phyloP scores from a whole-genome alignment of 345 rosid species.

The Abelmoschus esculentus region DNA sequence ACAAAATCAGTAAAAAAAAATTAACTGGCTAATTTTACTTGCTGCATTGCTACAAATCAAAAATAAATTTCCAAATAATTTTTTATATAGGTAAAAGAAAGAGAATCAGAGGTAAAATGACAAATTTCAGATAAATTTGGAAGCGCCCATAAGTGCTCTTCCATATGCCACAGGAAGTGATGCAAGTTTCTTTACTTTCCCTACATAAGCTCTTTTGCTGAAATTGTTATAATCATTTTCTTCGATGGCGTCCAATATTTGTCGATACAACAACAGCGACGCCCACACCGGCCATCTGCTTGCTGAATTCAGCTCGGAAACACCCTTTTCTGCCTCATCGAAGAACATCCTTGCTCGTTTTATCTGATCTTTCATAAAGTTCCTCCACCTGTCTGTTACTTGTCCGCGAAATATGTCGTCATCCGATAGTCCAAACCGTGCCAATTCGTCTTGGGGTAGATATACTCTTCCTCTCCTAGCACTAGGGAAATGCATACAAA shows the following conservation, averaged over 20 bases:
- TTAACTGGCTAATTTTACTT: background rate
- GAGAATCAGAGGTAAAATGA: background rate
- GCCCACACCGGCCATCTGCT: conserved; percentile 59
- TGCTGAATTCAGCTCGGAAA: conserved; percentile 32
- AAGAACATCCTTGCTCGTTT: conserved; percentile 46
- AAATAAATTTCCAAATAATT: background rate
- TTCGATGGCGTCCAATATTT: conserved; percentile 43
- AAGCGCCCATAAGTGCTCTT: conserved; percentile 32
- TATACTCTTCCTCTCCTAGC: conserved; percentile 49
- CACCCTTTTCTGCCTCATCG: conserved; percentile 46
- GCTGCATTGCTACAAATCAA: conserved; percentile 2
- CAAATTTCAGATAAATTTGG: background rate
- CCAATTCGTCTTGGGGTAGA: conserved; percentile 44
- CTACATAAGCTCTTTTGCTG: conserved; percentile 41
- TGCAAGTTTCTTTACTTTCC: conserved; percentile 35
- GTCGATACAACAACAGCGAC: conserved; percentile 37
- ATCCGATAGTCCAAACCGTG: conserved; percentile 31
- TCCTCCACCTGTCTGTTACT: conserved; percentile 45
- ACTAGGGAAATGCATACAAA: conserved; percentile 16
- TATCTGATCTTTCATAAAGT: conserved; percentile 46
- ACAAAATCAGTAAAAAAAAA: background rate
- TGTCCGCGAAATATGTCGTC: conserved; percentile 39
- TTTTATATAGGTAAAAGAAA: background rate
- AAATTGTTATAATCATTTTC: conserved; percentile 47
- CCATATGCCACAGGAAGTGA: conserved; percentile 39